phyloP scores from a whole-genome alignment of 169 alveolate genomes.

The Plasmodium billcollinsi region DNA sequence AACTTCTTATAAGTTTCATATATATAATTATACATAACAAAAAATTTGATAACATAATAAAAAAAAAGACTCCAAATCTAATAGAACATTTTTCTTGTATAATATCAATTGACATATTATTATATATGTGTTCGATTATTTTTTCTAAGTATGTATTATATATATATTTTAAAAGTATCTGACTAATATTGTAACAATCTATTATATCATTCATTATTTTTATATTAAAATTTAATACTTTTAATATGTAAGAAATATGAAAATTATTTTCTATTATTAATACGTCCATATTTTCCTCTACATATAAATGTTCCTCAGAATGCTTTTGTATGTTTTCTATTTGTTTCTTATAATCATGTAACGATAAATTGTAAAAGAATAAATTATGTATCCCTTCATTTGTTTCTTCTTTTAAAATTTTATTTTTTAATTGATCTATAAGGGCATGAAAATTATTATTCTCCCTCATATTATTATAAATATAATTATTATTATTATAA shows the following conservation, averaged over 20 bases:
- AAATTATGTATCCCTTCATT: constrained; percentile 1
- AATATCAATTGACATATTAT: neutral
- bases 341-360: neutral
- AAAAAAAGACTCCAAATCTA: constrained; percentile 43
- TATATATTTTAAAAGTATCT: constrained; percentile 28
- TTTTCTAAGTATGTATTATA: constrained; percentile 58
- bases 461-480: neutral
- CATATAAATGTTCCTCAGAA: neutral
- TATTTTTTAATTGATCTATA: constrained; percentile 10
- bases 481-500: neutral
- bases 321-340: neutral
- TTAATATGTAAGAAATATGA: constrained; percentile 9
- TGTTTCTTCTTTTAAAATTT: constrained; percentile 7
- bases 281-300: neutral
- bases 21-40: constrained; percentile 31
- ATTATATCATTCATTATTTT: constrained; percentile 47
- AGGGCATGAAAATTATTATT: neutral
- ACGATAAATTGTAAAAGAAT: neutral
- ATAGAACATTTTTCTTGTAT: constrained; percentile 34
- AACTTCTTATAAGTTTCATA: constrained; percentile 26
- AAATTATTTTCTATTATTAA: neutral
- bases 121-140: constrained; percentile 8
- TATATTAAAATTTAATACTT: constrained; percentile 27
- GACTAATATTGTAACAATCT: constrained; percentile 34
- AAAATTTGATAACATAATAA: constrained; percentile 36